A percentile compares a stretch with the other conserved stretches of the same genome.
phyloP scores from a whole-genome alignment of 768 basidiomycete species.

The Xerocomellus amylosporus region DNA sequence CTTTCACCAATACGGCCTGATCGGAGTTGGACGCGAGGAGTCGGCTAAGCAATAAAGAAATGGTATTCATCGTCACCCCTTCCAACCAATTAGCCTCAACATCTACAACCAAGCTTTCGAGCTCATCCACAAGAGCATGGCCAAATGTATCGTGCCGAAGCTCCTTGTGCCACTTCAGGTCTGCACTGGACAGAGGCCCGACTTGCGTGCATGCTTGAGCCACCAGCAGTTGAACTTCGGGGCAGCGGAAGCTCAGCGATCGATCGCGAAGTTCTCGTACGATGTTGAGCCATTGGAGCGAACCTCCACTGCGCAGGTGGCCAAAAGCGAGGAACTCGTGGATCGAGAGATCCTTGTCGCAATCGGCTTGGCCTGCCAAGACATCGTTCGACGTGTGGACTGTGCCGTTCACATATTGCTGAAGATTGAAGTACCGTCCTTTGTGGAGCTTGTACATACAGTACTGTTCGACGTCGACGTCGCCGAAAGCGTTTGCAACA shows the following conservation, averaged over 20 bases:
- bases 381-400: no score
- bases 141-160: slow-evolving; percentile 17
- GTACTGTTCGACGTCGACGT: slow-evolving; percentile 5
- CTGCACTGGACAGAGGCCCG: slow-evolving; percentile 19
- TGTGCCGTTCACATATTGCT: slow-evolving; percentile 22
- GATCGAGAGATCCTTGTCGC: slow-evolving; percentile 36
- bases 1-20: slow-evolving; percentile 12
- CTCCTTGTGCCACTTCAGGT: slow-evolving; percentile 38
- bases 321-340: slow-evolving; percentile 25
- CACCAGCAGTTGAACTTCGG: slow-evolving; percentile 41
- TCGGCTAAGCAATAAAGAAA: slow-evolving; percentile 34
- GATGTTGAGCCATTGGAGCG: slow-evolving; percentile 51
- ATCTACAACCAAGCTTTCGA: slow-evolving; percentile 29
- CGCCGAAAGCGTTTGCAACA: slow-evolving; percentile 11
- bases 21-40: slow-evolving; percentile 27
- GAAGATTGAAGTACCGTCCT: slow-evolving; percentile 33
- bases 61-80: slow-evolving; percentile 26
- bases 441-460: slow-evolving; percentile 34
- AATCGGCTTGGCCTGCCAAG: slow-evolving; percentile 39
- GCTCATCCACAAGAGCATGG: slow-evolving; percentile 30
- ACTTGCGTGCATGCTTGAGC: slow-evolving; percentile 43
- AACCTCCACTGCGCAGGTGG: slow-evolving; percentile 38
- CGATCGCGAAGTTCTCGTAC: slow-evolving; percentile 39
- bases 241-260: slow-evolving; percentile 35
- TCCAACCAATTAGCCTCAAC: slow-evolving; percentile 43